Base-by-base conservation (phyloP, 202 grass and related monocot genomes). In the Eragrostis tef region DNA sequence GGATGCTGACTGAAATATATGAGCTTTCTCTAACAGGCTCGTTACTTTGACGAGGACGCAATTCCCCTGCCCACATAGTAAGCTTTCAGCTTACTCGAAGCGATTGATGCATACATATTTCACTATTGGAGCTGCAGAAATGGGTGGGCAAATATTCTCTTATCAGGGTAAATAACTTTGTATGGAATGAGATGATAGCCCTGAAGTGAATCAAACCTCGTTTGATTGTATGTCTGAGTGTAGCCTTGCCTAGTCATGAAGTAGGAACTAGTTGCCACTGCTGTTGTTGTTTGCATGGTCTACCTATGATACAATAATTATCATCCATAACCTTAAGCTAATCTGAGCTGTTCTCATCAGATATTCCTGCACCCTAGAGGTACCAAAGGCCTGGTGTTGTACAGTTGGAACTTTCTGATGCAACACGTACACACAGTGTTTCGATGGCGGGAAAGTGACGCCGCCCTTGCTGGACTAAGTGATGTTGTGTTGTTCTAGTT, bases 1-100 rank as follows among this genome's bases (percentile, higher is more conserved):
- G 94, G 94, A 89, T 79, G 44, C 80, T 97, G 71, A 97, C 89
- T 68, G 94, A 97, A 84, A 79, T 97, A 42, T 45, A 94, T 31
- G 94, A 97, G 71, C 87, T 97, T 51, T 94, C 94, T 85, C 61
- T 97, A 17, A 45, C 86, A 54, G 90, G 89, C 78, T 88, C 94
- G 6, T 74, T 88, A 59, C 68, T 91, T 65, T 97, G 86, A 91
- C 51, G 70, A 62, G 25, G 15, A 54, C 24, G 41, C 13, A 13
- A 47, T 24, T 19, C 47, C 43, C 46, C n/a, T n/a, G 9, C 0
- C 54, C 54, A 11, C 5, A 21, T 50, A 74, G 13, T 74, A 59
- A 66, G 39, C 59, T 17, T 61, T 71, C 43, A 52, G 27, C 60
- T 68, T 82, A 45, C 73, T 86, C 1, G 68, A 46, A 74, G 49